These are phyloP conservation scores for Achlya hypogyna DNA, from an alignment of 352 stramenopile species.

Conservation along the genomic window DNA sequence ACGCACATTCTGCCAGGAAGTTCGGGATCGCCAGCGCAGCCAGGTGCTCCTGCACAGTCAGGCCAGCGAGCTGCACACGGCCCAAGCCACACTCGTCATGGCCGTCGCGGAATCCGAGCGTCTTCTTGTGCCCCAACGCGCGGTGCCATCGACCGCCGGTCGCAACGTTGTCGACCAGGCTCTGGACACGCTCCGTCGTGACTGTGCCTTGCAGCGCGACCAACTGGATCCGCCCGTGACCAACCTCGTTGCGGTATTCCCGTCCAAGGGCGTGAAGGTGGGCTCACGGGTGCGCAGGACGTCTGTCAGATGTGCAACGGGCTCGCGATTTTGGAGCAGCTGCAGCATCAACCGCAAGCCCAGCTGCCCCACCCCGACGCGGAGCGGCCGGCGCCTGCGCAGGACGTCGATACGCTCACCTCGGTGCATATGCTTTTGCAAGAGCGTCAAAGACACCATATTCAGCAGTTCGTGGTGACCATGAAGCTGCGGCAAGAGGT, in stretches of 20 bases:
- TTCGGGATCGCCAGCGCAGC: not conserved
- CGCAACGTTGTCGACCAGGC: not conserved
- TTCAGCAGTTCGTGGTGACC: not conserved
- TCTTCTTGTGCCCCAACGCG: not conserved
- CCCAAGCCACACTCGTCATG: not conserved
- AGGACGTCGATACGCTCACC: not conserved
- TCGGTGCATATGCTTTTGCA: not conserved
- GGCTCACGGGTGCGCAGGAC: not conserved
- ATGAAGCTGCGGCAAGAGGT: not conserved
- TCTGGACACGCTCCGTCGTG: not conserved
- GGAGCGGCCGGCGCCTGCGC: not conserved
- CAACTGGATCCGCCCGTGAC: not conserved
- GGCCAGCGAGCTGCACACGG: not conserved
- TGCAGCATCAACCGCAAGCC: not conserved
- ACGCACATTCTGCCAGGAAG: not conserved
- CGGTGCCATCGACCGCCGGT: not conserved
- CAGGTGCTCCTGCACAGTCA: constrained; percentile 1
- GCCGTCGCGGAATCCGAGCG: not conserved
- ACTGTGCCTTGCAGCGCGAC: constrained; percentile 1
- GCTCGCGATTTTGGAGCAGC: not conserved
- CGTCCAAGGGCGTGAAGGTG: not conserved
- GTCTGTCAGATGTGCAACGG: not conserved
- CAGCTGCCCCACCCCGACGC: not conserved
- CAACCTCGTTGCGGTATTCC: not conserved
- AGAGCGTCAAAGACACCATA: not conserved